A percentile compares a stretch with the other conserved stretches of the same genome.
Evolutionary conservation across 352 stramenopile genomes (phyloP).

Genomic region (Globisporangium paroecandrum): DNA sequence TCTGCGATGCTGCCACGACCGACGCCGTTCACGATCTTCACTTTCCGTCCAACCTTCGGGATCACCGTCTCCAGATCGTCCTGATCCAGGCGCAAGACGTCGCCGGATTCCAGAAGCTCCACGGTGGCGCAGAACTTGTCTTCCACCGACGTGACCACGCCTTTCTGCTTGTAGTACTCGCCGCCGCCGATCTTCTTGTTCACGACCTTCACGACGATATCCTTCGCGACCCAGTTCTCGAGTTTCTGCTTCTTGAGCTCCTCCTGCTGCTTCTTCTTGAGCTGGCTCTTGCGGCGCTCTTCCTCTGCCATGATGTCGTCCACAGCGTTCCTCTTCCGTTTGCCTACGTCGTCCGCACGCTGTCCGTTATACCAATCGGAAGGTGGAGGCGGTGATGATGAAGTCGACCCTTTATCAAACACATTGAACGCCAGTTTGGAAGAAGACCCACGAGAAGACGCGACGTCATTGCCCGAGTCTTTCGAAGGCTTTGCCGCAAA

Average conservation of each 20-base stretch:
- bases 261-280: conserved; percentile 37
- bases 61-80: conserved; percentile 91
- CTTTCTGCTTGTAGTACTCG: conserved; percentile 89
- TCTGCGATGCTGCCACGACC: conserved; percentile 55
- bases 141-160: conserved; percentile 66
- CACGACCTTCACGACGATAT: conserved; percentile 94
- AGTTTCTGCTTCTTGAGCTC: conserved; percentile 43
- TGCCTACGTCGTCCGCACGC: conserved; percentile 20
- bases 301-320: conserved; percentile 67
- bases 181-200: conserved; percentile 90
- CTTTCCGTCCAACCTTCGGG: conserved; percentile 53
- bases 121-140: conserved; percentile 82
- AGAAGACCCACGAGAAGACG: not conserved
- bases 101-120: conserved; percentile 76
- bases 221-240: conserved; percentile 89
- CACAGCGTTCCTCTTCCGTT: conserved; percentile 28
- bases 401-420: conserved; percentile 8
- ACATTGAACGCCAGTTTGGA: conserved; percentile 17
- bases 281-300: conserved; percentile 34
- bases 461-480: conserved; percentile 14
- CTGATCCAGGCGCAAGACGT: conserved; percentile 81
- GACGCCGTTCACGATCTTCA: conserved; percentile 78
- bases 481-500: conserved; percentile 28
- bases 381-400: not conserved
- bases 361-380: conserved; percentile 1